phyloP scores from a whole-genome alignment of 768 basidiomycete species.

The Naganishia vishniacii region DNA sequence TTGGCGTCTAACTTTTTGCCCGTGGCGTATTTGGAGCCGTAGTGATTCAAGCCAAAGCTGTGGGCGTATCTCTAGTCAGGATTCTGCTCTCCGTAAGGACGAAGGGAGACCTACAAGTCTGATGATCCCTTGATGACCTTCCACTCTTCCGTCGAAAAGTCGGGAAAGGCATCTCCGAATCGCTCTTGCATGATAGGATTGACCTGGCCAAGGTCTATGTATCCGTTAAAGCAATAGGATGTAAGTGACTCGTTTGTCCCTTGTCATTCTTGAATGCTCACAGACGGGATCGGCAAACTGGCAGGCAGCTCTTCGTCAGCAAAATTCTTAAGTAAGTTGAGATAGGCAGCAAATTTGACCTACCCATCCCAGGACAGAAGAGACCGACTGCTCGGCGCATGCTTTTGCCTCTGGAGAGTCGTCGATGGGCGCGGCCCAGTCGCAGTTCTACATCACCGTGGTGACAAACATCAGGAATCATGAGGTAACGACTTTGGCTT shows the following conservation, averaged over 20 bases:
- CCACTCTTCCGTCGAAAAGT: conserved; percentile 38
- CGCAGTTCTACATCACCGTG: conserved; percentile 42
- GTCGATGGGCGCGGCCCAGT: conserved; percentile 18
- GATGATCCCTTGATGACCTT: conserved; percentile 32
- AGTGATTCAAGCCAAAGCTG: conserved; percentile 24
- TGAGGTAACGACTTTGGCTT: no score
- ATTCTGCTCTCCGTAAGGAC: not conserved
- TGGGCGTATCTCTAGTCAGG: not conserved
- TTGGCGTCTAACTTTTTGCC: conserved; percentile 18
- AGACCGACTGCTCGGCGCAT: conserved; percentile 66
- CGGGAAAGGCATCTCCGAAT: conserved; percentile 26
- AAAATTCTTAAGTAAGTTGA: not conserved
- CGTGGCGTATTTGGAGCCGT: conserved; percentile 24
- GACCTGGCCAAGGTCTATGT: conserved; percentile 24
- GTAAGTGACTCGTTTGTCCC: no score
- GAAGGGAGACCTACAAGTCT: conserved; percentile 19
- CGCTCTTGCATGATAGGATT: conserved; percentile 8
- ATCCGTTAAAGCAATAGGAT: not conserved
- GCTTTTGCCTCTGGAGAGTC: conserved; percentile 55
- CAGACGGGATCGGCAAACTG: conserved; percentile 26
- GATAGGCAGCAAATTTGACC: not conserved
- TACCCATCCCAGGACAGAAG: conserved; percentile 61
- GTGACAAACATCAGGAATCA: not conserved
- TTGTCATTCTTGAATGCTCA: conserved; percentile 7
- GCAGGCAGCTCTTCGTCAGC: not conserved